Evolutionary conservation across 768 basidiomycete genomes (phyloP).

Genomic region (Lactarius akahatsu): DNA sequence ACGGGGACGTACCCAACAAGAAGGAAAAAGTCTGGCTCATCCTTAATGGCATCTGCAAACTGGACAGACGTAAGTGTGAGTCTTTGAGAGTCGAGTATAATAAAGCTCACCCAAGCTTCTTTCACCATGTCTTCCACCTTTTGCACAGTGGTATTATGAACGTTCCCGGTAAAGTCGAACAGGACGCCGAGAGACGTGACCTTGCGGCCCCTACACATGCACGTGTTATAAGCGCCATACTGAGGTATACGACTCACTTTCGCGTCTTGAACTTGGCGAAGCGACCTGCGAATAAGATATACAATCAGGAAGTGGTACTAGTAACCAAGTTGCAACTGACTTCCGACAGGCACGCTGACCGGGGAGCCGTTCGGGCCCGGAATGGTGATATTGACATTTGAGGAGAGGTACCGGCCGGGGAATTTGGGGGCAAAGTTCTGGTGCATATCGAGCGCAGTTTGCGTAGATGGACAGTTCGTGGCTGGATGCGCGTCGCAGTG

Average conservation of each 20-base stretch:
- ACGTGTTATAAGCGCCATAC: background rate
- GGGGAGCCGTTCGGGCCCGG: conserved; percentile 40
- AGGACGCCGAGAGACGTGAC: conserved; percentile 82
- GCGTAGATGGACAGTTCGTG: conserved; percentile 82
- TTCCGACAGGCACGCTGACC: conserved; percentile 47
- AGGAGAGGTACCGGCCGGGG: conserved; percentile 74
- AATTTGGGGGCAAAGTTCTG: conserved; percentile 64
- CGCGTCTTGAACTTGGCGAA: conserved; percentile 72
- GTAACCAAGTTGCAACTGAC: conserved; percentile 31
- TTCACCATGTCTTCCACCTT: conserved; percentile 71
- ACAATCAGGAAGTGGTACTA: background rate
- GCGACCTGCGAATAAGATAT: conserved; percentile 41
- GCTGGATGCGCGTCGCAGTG: conserved; percentile 37
- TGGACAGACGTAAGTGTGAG: conserved; percentile 31
- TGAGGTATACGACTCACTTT: conserved; percentile 47
- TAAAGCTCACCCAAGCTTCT: conserved; percentile 64
- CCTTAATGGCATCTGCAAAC: conserved; percentile 77
- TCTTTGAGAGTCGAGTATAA: background rate
- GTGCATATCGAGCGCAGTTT: conserved; percentile 68
- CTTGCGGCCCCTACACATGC: conserved; percentile 50
- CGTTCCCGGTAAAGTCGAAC: conserved; percentile 74
- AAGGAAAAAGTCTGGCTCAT: conserved; percentile 82
- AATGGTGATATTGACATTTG: conserved; percentile 84
- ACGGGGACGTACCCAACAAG: conserved; percentile 53
- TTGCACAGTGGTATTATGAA: conserved; percentile 71